Conservation (phyloP, 1,284 basidiomycete genomes). For the Gymnopus androsaceus region DNA sequence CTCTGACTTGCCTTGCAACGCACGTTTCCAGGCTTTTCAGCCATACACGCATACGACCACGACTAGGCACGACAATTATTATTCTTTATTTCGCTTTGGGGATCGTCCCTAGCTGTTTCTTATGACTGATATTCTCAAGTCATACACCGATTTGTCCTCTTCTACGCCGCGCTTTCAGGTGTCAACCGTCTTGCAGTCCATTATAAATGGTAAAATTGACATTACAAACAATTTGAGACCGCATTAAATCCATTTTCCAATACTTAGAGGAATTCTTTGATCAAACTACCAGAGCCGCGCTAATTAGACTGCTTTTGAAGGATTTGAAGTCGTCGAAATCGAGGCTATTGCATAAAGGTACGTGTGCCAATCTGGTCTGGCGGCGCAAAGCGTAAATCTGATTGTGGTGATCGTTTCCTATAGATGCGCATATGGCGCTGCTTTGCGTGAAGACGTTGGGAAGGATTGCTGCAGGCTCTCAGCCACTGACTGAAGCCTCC, state of each 20-base stretch:
- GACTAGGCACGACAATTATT: neutral
- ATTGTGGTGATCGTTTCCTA: slow-evolving; percentile 15
- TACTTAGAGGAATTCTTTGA: slow-evolving; percentile 45
- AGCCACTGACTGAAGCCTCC: slow-evolving; percentile 52
- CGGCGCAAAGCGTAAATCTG: slow-evolving; percentile 20
- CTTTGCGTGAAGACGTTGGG: slow-evolving; percentile 76
- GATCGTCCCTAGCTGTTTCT: neutral
- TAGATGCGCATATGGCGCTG: slow-evolving; percentile 65
- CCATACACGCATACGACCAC: neutral
- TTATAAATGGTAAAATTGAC: slow-evolving; percentile 44
- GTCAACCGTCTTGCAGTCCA: slow-evolving; percentile 44
- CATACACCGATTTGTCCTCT: slow-evolving; percentile 49
- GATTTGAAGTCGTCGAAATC: slow-evolving; percentile 48
- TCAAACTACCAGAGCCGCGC: slow-evolving; percentile 37
- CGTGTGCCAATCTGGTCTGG: slow-evolving; percentile 10
- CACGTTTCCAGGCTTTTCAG: too few relatives aligned
- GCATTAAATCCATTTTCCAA: neutral
- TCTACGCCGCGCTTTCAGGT: slow-evolving; percentile 47
- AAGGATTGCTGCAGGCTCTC: slow-evolving; percentile 69
- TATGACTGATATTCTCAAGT: slow-evolving; percentile 37
- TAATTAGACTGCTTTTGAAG: slow-evolving; percentile 54
- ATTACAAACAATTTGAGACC: neutral
- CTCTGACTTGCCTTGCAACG: too few relatives aligned
- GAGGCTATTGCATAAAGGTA: slow-evolving; percentile 56
- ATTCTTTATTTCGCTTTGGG: neutral